These are phyloP conservation scores for Clarireedia hainanense DNA, from an alignment of 2,329 filamentous ascomycete genomes.

Conservation along the genomic window DNA sequence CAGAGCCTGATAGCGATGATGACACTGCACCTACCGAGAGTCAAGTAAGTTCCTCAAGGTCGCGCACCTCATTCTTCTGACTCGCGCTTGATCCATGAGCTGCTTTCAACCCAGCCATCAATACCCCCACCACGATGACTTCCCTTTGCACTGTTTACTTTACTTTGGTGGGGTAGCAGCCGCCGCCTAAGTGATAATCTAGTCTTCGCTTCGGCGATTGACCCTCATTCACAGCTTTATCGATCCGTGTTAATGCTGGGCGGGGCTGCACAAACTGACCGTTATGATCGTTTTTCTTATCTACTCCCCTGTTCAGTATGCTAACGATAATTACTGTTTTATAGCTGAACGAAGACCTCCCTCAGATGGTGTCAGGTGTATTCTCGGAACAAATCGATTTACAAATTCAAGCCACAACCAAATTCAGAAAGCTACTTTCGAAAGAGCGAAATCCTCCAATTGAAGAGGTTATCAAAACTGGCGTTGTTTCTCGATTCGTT, in stretches of 20 bases:
- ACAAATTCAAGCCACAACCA: slow-evolving; percentile 95
- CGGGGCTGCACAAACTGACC: slow-evolving; percentile 4
- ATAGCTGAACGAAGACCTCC: slow-evolving; percentile 94
- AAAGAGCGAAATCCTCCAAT: slow-evolving; percentile 99
- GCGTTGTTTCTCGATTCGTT: slow-evolving; percentile 94
- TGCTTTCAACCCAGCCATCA: background rate
- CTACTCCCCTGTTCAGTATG: slow-evolving; percentile 10
- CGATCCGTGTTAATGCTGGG: background rate
- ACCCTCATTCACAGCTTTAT: slow-evolving; percentile 11
- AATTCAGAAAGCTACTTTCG: slow-evolving; percentile 94
- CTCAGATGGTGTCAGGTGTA: slow-evolving; percentile 94
- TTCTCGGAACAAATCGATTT: slow-evolving; percentile 98
- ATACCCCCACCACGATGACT: slow-evolving; percentile 1
- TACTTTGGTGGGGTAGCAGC: slow-evolving; percentile 23
- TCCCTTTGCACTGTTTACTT: slow-evolving; percentile 22
- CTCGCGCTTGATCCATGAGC: background rate
- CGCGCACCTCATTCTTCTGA: slow-evolving; percentile 5
- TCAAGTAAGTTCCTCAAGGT: slow-evolving; percentile 63
- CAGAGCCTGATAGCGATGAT: slow-evolving; percentile 94
- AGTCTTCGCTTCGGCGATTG: slow-evolving; percentile 26
- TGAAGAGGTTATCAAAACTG: slow-evolving; percentile 98
- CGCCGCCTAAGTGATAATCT: slow-evolving; percentile 16
- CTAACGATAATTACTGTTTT: slow-evolving; percentile 13
- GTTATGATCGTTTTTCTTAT: slow-evolving; percentile 3
- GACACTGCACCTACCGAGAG: slow-evolving; percentile 90